Percentiles rank a stretch among this genome's conserved stretches.
Evolutionary conservation across 2,329 filamentous ascomycete species (phyloP).

Genomic region (Fusarium paranaense): DNA sequence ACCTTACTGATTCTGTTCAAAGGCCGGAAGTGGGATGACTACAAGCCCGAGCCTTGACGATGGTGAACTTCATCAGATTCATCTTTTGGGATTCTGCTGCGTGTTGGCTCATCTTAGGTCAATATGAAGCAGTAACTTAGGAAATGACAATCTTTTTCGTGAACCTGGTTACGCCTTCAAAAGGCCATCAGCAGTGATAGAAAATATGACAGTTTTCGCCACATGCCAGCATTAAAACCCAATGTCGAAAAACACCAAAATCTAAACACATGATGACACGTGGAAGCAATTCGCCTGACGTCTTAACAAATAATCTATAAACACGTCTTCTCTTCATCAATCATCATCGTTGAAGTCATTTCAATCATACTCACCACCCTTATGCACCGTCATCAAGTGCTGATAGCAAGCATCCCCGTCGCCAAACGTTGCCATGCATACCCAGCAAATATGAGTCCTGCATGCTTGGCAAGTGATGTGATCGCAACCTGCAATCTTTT

Average conservation of each 20-base stretch:
- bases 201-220: too few relatives aligned
- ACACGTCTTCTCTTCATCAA: not conserved
- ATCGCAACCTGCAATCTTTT: not conserved
- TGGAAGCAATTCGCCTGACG: not conserved
- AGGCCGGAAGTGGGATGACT: constrained; percentile 7
- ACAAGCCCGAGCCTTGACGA: not conserved
- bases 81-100: too few relatives aligned
- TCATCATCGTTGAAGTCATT: not conserved
- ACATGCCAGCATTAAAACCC: too few relatives aligned
- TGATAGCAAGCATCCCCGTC: not conserved
- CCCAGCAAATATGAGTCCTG: not conserved
- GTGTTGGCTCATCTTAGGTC: too few relatives aligned
- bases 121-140: too few relatives aligned
- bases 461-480: not conserved
- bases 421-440: not conserved
- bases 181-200: too few relatives aligned
- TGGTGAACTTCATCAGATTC: too few relatives aligned
- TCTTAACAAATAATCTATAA: not conserved
- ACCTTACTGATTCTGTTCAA: not conserved
- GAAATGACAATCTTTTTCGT: too few relatives aligned
- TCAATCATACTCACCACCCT: not conserved
- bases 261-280: not conserved
- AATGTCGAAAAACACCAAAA: too few relatives aligned
- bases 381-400: not conserved
- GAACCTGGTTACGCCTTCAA: too few relatives aligned